These are phyloP conservation scores for Trypanosomatidae sp. DNA, from an alignment of 208 protist genomes.

Conservation along the genomic window DNA sequence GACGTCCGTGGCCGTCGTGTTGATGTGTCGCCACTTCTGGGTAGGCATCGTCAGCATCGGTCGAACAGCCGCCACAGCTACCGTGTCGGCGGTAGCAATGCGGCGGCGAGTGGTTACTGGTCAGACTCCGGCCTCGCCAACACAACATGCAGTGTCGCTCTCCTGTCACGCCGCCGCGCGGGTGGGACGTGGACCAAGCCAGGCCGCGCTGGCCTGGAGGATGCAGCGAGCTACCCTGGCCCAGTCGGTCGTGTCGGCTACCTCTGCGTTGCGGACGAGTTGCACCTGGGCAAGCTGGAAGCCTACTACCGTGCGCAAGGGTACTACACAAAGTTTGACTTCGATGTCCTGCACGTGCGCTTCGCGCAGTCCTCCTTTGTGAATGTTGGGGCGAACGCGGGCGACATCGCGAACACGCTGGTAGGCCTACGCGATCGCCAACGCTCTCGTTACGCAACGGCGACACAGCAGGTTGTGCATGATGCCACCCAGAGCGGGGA, in stretches of 20 bases:
- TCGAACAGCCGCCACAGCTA: constrained; percentile 27
- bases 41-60: constrained; percentile 14
- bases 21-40: not conserved
- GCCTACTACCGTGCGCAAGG: constrained; percentile 54
- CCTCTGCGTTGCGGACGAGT: constrained; percentile 77
- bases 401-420: not conserved
- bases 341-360: constrained; percentile 74
- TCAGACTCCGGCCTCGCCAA: constrained; percentile 13
- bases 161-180: constrained; percentile 10
- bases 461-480: not conserved
- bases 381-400: constrained; percentile 1
- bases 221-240: constrained; percentile 16
- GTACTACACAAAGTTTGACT: constrained; percentile 82
- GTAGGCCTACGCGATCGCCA: constrained; percentile 7
- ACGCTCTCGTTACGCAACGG: not conserved
- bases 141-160: constrained; percentile 2
- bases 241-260: constrained; percentile 62
- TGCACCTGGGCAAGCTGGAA: constrained; percentile 64
- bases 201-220: constrained; percentile 22
- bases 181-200: constrained; percentile 30
- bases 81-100: constrained; percentile 2
- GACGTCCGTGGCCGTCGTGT: not conserved
- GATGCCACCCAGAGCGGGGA: not conserved
- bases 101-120: constrained; percentile 11
- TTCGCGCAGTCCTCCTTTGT: constrained; percentile 43